These are phyloP conservation scores for Amphichorda felina DNA, from an alignment of 2,329 filamentous ascomycete species.

Conservation along the genomic window DNA sequence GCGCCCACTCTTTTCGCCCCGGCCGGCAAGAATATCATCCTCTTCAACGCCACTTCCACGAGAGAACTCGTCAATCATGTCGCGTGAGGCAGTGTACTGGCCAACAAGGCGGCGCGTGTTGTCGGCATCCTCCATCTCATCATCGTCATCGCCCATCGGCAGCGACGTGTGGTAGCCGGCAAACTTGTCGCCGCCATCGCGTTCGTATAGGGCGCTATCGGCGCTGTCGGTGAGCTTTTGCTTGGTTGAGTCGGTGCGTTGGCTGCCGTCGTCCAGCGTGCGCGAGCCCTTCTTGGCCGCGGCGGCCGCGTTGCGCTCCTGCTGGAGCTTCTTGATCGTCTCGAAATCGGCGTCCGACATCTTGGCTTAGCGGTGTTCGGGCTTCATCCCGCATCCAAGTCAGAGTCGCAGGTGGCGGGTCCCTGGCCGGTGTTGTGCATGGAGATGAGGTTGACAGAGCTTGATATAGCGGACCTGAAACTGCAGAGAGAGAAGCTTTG, in stretches of 20 bases:
- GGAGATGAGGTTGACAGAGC: constrained; percentile 11
- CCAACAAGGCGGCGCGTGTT: constrained; percentile 71
- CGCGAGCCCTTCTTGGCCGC: constrained; percentile 71
- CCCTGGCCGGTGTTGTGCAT: constrained; percentile 23
- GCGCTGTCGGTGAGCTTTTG: constrained; percentile 82
- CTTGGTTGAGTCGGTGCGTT: constrained; percentile 83
- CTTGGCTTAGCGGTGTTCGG: constrained; percentile 22
- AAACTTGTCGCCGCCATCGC: constrained; percentile 67
- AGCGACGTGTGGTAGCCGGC: constrained; percentile 87
- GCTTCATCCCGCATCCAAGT: constrained; percentile 31
- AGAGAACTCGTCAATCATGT: constrained; percentile 91
- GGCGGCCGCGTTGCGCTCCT: constrained; percentile 77
- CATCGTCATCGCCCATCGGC: constrained; percentile 66
- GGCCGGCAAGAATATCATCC: constrained; percentile 75
- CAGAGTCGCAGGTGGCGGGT: constrained; percentile 22
- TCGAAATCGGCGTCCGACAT: constrained; percentile 80
- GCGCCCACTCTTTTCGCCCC: constrained; percentile 76
- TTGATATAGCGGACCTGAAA: constrained; percentile 7
- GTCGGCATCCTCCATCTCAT: constrained; percentile 65
- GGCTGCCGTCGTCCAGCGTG: constrained; percentile 64
- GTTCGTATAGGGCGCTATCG: constrained; percentile 80
- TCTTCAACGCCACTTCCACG: constrained; percentile 78
- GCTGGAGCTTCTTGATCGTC: constrained; percentile 75
- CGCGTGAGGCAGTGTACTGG: constrained; percentile 87
- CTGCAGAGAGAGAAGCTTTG: constrained; percentile 10